phyloP scores from a whole-genome alignment of 805 yeast genomes.

The Starmerella cellae region DNA sequence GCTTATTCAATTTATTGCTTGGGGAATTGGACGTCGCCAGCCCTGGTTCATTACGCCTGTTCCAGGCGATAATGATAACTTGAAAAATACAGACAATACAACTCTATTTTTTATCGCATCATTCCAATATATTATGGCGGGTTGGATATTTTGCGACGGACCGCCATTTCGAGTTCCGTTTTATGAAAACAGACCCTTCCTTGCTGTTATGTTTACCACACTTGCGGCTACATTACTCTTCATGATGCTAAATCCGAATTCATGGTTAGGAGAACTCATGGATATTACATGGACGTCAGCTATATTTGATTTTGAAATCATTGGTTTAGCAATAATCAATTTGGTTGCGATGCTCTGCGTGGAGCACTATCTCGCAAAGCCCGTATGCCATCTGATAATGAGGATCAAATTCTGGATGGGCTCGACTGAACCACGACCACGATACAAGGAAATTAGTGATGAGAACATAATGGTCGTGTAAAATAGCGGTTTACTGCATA shows the following conservation, averaged over 20 bases:
- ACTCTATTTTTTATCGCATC: slow-evolving; percentile 67
- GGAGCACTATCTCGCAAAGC: slow-evolving; percentile 34
- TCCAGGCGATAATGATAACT: slow-evolving; percentile 70
- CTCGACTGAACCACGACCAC: slow-evolving; percentile 23
- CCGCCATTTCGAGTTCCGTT: slow-evolving; percentile 84
- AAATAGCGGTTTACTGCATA: background rate
- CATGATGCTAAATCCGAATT: slow-evolving; percentile 38
- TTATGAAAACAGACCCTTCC: slow-evolving; percentile 50
- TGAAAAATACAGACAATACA: slow-evolving; percentile 81
- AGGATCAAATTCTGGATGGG: slow-evolving; percentile 17
- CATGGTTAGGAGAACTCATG: slow-evolving; percentile 53
- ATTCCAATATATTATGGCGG: slow-evolving; percentile 77
- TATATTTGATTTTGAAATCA: slow-evolving; percentile 36
- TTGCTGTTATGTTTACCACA: slow-evolving; percentile 45
- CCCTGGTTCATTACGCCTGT: slow-evolving; percentile 72
- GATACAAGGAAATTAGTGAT: slow-evolving; percentile 27
- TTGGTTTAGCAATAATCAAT: slow-evolving; percentile 36
- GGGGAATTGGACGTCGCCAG: slow-evolving; percentile 40
- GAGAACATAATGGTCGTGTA: slow-evolving; percentile 2
- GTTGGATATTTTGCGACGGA: slow-evolving; percentile 76
- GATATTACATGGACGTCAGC: slow-evolving; percentile 48
- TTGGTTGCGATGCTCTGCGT: slow-evolving; percentile 36
- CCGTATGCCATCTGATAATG: slow-evolving; percentile 20
- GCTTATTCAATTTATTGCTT: slow-evolving; percentile 52
- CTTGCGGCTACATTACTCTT: slow-evolving; percentile 37